Conservation (phyloP, 164 flowering plant species). For the Vitis rotundifolia region DNA sequence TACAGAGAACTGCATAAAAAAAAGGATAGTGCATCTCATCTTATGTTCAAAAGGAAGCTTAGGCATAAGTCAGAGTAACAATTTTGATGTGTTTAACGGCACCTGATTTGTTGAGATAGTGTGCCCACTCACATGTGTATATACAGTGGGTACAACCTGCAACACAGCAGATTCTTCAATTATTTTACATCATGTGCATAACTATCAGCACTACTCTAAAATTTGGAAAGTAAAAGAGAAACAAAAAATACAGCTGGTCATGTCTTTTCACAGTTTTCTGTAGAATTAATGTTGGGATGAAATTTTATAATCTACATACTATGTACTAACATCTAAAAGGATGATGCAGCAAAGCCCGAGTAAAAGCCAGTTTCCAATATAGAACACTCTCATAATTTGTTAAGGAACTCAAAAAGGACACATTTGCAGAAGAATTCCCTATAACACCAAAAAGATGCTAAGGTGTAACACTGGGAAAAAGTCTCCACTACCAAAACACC, state of each 20-base stretch:
- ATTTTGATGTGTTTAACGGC: not conserved
- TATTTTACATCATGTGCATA: not conserved
- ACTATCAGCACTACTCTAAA: not conserved
- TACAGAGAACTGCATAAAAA: conserved; percentile 73
- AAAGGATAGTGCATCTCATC: conserved; percentile 6
- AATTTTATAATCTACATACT: no score
- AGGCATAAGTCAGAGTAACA: not conserved
- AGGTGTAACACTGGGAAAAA: no score
- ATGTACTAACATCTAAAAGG: no score
- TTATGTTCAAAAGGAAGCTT: not conserved
- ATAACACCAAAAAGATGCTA: no score
- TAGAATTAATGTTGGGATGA: no score
- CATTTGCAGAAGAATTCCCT: no score
- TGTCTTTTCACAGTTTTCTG: no score
- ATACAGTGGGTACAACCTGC: conserved; percentile 87
- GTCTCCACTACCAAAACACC: no score
- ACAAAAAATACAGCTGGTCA: not conserved
- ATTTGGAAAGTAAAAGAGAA: not conserved
- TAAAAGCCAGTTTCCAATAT: no score
- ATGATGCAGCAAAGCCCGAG: no score
- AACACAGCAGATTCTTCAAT: conserved; percentile 5
- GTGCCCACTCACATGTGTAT: conserved; percentile 63
- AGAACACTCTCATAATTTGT: no score
- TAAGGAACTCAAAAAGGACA: no score
- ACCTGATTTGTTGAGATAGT: conserved; percentile 90